Evolutionary conservation across 331 rosid species (phyloP), one percentile per base, ranked within the genome.

Genomic region (Prunus yedoensis): DNA sequence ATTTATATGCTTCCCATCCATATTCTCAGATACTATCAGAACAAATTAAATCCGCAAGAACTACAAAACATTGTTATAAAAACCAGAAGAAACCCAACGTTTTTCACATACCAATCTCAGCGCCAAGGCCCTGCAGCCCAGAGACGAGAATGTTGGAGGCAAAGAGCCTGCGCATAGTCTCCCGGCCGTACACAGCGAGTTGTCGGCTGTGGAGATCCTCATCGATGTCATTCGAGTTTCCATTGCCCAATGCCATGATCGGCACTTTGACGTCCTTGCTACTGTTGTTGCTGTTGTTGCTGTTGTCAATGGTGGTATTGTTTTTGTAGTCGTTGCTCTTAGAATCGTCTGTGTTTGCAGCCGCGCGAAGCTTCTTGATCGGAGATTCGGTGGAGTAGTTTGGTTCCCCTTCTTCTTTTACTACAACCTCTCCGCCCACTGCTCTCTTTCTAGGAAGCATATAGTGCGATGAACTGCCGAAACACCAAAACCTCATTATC

Each of bases 361-460:
- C 78, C 13, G 66, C 9, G 70, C 84, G 62, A 30, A 46, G 78
- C 74, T 76, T 76, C 78, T 81, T 81, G 23, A 73, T 27, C 10
- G 76, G 58, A 46, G 77, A 62, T 47, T 69, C 84, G 10, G 52
- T 30, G 41, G 76, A n/a, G 15, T 57, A 16, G 28, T 21, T 49
- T 60, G 17, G 62, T 58, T 61, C 72, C 59, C 71, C 64, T 66
- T 66, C 83, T 70, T 75, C 62, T 28, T 45, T 25, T 23, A 10
- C 77, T 70, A 30, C 80, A 70, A 54, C 81, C 74, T 64, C 85
- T 65, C 81, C 75, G 65, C 74, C 85, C 74, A 25, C 74, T 45
- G 63, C 74, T 76, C 85, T 81, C 81, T 81, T 76, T 71, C 78
- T 76, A 64, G 85, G 85, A 81, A 76, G 85, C 85, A 81, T 81